These are phyloP conservation scores for Chaetothyriales sp. DNA, from an alignment of 2,329 filamentous ascomycete genomes.

Conservation along the genomic window DNA sequence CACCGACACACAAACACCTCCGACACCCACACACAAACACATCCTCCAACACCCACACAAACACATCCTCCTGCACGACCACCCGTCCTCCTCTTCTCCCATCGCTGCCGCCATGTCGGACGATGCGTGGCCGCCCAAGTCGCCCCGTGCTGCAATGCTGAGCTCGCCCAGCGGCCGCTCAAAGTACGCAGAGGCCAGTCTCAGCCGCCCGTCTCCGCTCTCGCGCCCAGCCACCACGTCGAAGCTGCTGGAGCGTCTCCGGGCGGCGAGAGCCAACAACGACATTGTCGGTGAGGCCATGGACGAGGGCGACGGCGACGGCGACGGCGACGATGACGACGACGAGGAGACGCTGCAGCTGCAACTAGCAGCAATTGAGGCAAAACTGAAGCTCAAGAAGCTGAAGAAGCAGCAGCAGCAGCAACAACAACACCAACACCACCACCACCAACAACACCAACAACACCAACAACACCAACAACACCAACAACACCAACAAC, in stretches of 20 bases:
- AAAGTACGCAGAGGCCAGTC: conserved; percentile 54
- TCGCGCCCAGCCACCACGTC: conserved; percentile 37
- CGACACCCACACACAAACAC: not conserved
- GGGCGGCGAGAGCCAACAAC: conserved; percentile 16
- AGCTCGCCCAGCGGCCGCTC: conserved; percentile 67
- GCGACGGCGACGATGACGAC: conserved; percentile 55
- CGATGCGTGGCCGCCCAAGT: conserved; percentile 47
- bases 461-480: conserved; percentile 4
- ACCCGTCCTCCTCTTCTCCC: not conserved
- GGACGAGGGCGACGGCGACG: conserved; percentile 26
- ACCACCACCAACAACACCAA: conserved; percentile 11
- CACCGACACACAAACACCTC: too few species aligned
- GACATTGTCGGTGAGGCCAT: conserved; percentile 14
- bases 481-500: conserved; percentile 37
- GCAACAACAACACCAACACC: conserved; percentile 22
- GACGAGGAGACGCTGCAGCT: conserved; percentile 84
- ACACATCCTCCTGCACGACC: not conserved
- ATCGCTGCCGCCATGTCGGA: conserved; percentile 6
- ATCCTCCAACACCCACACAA: not conserved
- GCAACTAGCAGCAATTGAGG: conserved; percentile 77
- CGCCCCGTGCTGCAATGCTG: conserved; percentile 48
- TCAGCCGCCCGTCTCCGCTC: conserved; percentile 55
- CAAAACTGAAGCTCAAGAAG: conserved; percentile 73
- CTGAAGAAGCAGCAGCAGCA: conserved; percentile 51
- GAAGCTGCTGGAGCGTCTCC: conserved; percentile 24